Percentiles rank a stretch among this genome's conserved stretches.
Conservation (phyloP, 1,139 yeast species). For the Diutina sp. region DNA sequence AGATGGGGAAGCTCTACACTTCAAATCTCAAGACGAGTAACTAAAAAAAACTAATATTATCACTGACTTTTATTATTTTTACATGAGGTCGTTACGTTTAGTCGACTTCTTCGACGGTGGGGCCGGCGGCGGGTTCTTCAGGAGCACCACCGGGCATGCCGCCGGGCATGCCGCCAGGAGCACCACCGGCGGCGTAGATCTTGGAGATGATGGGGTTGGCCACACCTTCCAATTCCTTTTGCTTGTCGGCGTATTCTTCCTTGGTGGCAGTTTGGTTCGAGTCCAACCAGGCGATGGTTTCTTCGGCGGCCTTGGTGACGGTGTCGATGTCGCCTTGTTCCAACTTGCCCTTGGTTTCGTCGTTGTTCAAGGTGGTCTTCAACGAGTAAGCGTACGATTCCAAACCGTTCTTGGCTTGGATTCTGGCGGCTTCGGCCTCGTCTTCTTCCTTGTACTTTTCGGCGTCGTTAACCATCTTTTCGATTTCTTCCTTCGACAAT, state of each 20-base stretch:
- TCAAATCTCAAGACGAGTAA: neutral
- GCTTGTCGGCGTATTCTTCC: slow-evolving; percentile 80
- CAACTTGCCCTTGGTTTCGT: slow-evolving; percentile 72
- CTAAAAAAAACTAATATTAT: neutral
- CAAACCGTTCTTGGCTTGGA: slow-evolving; percentile 54
- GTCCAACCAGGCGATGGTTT: slow-evolving; percentile 82
- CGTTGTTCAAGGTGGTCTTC: slow-evolving; percentile 73
- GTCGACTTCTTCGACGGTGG: slow-evolving; percentile 2
- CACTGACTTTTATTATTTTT: too few relatives aligned
- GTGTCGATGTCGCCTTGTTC: slow-evolving; percentile 67
- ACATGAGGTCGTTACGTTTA: neutral
- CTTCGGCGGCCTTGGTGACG: slow-evolving; percentile 76
- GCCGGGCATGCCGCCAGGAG: slow-evolving; percentile 28
- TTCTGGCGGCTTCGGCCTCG: slow-evolving; percentile 6
- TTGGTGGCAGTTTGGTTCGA: slow-evolving; percentile 76
- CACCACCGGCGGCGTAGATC: slow-evolving; percentile 60
- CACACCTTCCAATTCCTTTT: slow-evolving; percentile 86
- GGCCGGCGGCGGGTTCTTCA: slow-evolving; percentile 40
- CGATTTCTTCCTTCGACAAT: slow-evolving; percentile 83
- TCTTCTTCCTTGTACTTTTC: slow-evolving; percentile 40
- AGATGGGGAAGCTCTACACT: neutral
- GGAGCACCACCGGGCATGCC: slow-evolving; percentile 49
- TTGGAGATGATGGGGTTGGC: slow-evolving; percentile 92
- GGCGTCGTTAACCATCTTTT: slow-evolving; percentile 91
- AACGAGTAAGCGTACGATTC: slow-evolving; percentile 87